phyloP scores from a whole-genome alignment of 1,139 yeast species.

The Kodamaea suecica region DNA sequence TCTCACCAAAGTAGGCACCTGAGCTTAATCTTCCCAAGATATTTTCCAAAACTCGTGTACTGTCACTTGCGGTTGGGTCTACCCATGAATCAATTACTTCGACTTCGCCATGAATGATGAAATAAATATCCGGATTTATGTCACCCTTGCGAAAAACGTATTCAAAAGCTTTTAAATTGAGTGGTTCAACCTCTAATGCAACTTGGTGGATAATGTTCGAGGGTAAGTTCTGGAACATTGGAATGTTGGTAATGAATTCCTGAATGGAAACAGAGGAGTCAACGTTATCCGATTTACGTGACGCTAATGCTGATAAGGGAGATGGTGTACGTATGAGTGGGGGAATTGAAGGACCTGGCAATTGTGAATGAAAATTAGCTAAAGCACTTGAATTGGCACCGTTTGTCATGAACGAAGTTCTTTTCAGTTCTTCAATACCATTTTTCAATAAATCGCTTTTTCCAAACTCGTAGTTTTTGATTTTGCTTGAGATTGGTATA shows the following conservation, averaged over 20 bases:
- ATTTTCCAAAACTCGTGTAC: conserved; percentile 25
- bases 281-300: conserved; percentile 27
- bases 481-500: conserved; percentile 6
- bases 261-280: conserved; percentile 56
- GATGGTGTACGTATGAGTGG: conserved; percentile 9
- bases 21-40: conserved; percentile 56
- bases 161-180: conserved; percentile 52
- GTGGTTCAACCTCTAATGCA: conserved; percentile 61
- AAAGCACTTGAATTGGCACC: conserved; percentile 17
- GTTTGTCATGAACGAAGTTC: conserved; percentile 3
- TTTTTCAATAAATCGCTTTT: too few species aligned
- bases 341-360: conserved; percentile 19
- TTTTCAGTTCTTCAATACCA: too few species aligned
- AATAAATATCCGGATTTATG: conserved; percentile 59
- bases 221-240: conserved; percentile 58
- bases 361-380: conserved; percentile 15
- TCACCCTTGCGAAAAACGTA: conserved; percentile 60
- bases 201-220: conserved; percentile 57
- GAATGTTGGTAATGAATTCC: conserved; percentile 54
- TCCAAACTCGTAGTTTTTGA: neutral
- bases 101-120: conserved; percentile 65
- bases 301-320: conserved; percentile 7
- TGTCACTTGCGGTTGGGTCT: conserved; percentile 12
- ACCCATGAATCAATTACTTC: conserved; percentile 54
- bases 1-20: conserved; percentile 74